Evolutionary conservation across 2,329 filamentous ascomycete species (phyloP).

Genomic region (Parastagonospora nodorum): DNA sequence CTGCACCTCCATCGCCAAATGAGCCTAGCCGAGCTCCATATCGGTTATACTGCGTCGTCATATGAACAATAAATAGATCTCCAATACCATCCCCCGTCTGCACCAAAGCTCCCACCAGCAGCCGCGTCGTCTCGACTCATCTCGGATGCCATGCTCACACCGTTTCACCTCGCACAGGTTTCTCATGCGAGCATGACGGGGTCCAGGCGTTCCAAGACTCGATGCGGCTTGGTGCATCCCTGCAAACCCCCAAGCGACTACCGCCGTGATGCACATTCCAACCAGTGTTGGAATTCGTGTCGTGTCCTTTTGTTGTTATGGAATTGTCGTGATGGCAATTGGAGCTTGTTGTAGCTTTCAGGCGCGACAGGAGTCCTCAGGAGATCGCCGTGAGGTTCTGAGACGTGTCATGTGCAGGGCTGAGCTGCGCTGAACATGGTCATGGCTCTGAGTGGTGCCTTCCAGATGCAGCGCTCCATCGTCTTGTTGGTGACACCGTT

Average conservation of each 20-base stretch:
- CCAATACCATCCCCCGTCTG: background rate
- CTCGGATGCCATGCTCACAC: background rate
- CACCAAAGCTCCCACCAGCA: background rate
- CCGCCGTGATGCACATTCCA: background rate
- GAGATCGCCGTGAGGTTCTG: no score
- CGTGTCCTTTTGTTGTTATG: background rate
- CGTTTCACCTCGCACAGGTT: slow-evolving; percentile 4
- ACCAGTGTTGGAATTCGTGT: background rate
- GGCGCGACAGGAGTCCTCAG: no score
- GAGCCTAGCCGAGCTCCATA: slow-evolving; percentile 8
- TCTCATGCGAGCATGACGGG: background rate
- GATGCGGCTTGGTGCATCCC: background rate
- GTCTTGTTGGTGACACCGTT: background rate
- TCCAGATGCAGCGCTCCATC: background rate
- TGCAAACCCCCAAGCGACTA: background rate
- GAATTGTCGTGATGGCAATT: no score
- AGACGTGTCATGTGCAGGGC: background rate
- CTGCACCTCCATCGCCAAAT: slow-evolving; percentile 14
- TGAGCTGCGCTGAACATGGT: background rate
- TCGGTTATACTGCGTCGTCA: slow-evolving; percentile 20
- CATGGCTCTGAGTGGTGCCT: background rate
- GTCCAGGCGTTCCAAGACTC: background rate
- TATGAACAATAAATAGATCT: slow-evolving; percentile 11
- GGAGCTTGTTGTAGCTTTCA: no score
- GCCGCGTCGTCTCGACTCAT: background rate